A percentile compares a stretch with the other conserved stretches of the same genome.
Conservation (phyloP, 1,284 basidiomycete species). For the Microbotryum violaceum region DNA sequence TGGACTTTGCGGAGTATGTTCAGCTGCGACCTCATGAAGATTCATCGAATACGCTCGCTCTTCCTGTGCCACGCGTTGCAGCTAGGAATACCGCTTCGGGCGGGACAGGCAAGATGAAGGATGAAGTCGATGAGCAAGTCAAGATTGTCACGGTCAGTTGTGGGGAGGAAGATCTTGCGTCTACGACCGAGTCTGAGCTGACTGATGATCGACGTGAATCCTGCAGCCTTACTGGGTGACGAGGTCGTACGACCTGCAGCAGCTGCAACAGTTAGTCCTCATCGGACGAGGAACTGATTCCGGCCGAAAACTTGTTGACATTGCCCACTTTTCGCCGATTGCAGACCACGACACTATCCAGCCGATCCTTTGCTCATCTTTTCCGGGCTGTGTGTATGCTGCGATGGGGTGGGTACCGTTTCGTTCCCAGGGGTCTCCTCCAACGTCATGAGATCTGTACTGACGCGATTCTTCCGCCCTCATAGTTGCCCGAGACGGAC, state of each 20-base stretch:
- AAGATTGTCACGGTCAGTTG: constrained; percentile 46
- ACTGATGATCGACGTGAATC: no score
- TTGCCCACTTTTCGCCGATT: constrained; percentile 4
- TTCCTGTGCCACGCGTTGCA: not conserved
- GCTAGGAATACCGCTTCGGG: not conserved
- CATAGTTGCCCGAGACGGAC: constrained; percentile 55
- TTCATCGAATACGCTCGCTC: not conserved
- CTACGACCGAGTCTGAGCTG: no score
- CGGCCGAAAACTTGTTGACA: not conserved
- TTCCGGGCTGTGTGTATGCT: constrained; percentile 63
- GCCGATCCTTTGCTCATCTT: constrained; percentile 68
- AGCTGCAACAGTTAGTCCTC: constrained; percentile 51
- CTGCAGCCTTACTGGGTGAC: constrained; percentile 59
- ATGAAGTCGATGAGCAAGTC: constrained; percentile 37
- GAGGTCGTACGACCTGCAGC: constrained; percentile 53
- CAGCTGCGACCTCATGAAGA: not conserved
- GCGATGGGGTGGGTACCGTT: constrained; percentile 51
- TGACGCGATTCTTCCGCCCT: not conserved
- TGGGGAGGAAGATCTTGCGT: no score
- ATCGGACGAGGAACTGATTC: not conserved
- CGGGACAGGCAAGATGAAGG: constrained; percentile 4
- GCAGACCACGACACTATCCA: constrained; percentile 57
- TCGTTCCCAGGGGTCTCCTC: not conserved
- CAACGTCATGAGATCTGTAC: not conserved
- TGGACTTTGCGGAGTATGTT: constrained; percentile 49